These are phyloP conservation scores for Cercospora berteroae DNA, from an alignment of 2,329 filamentous ascomycete species.

Conservation along the genomic window DNA sequence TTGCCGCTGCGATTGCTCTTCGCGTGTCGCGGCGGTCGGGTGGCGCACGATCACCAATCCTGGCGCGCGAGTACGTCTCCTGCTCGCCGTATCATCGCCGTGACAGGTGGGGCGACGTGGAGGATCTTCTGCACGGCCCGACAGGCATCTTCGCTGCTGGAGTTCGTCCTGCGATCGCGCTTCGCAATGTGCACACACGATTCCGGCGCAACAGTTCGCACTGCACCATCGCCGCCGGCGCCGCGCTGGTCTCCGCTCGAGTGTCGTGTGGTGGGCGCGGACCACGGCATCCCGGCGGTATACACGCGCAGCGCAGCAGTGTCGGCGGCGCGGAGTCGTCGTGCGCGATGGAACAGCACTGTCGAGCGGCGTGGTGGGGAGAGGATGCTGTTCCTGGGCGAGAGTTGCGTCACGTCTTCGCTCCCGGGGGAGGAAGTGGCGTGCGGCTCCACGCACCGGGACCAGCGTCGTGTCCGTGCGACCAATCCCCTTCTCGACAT, in stretches of 20 bases:
- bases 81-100: neutral
- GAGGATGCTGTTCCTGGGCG: constrained; percentile 7
- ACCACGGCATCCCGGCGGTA: neutral
- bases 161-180: neutral
- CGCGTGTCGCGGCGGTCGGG: neutral
- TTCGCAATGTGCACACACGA: neutral
- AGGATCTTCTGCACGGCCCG: neutral
- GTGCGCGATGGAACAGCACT: neutral
- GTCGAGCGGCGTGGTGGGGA: neutral
- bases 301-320: neutral
- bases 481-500: neutral
- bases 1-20: neutral
- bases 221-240: neutral
- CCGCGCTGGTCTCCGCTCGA: neutral
- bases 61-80: neutral
- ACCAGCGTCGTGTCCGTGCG: neutral
- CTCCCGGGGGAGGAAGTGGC: neutral
- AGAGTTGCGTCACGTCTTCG: neutral
- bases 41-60: neutral
- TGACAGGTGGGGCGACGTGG: neutral
- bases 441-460: neutral
- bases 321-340: neutral
- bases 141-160: neutral
- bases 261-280: neutral
- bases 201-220: neutral